A percentile compares a stretch with the other conserved stretches of the same genome.
phyloP scores from a whole-genome alignment of 78 protist genomes.

The Bodo saltans region DNA sequence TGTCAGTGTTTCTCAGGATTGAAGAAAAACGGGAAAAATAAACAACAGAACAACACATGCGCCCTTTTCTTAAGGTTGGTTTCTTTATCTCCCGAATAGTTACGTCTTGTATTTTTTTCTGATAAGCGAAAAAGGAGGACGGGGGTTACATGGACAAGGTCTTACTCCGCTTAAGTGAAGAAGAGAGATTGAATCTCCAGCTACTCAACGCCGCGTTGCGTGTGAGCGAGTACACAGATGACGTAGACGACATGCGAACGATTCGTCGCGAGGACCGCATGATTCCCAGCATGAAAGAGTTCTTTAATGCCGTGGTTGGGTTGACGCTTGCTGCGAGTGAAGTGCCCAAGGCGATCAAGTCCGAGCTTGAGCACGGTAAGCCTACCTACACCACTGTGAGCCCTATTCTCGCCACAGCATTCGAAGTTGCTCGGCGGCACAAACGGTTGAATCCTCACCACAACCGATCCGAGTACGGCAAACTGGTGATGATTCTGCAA shows the following conservation, averaged over 20 bases:
- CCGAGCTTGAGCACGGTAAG: neutral
- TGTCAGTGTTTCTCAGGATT: no score
- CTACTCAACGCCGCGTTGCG: neutral
- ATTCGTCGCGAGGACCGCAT: neutral
- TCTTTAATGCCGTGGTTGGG: neutral
- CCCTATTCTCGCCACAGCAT: neutral
- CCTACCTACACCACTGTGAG: neutral
- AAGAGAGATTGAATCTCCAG: neutral
- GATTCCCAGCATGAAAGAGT: neutral
- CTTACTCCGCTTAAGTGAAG: neutral
- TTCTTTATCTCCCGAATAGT: neutral
- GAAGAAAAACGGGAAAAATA: no score
- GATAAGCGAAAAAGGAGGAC: neutral
- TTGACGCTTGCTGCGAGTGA: neutral
- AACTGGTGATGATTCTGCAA: conserved; percentile 72
- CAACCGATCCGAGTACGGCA: conserved; percentile 72
- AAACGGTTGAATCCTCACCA: conserved; percentile 85
- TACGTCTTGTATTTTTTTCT: neutral
- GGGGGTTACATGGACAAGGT: neutral
- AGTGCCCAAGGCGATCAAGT: neutral
- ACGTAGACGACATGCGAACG: neutral
- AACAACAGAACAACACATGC: no score
- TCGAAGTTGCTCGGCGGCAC: conserved; percentile 78
- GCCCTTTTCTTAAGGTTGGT: neutral
- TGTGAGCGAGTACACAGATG: conserved; percentile 20